Evolutionary conservation across 345 rosid species (phyloP).

Genomic region (Mangifera indica): DNA sequence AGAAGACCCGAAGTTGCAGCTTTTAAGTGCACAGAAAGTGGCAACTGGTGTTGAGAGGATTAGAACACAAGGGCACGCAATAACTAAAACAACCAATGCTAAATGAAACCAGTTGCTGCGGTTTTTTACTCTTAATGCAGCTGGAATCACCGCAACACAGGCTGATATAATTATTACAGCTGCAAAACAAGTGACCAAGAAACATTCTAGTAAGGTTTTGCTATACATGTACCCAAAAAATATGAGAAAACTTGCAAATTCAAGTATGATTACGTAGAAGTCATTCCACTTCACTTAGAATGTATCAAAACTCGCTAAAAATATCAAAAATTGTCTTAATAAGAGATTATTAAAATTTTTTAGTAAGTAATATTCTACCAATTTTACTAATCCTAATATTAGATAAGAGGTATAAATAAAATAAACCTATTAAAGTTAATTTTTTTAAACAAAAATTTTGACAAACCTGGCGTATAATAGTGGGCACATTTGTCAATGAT

Average conservation of each 20-base stretch:
- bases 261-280: no score
- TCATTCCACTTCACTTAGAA: no score
- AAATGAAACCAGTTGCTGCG: constrained; percentile 62
- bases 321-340: no score
- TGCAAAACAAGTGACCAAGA: constrained; percentile 35
- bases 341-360: no score
- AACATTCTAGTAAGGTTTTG: not conserved
- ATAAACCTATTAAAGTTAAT: no score
- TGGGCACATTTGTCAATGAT: constrained; percentile 66
- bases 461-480: constrained; percentile 86
- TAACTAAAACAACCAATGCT: constrained; percentile 82
- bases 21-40: constrained; percentile 77
- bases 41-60: constrained; percentile 92
- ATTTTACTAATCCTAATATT: no score
- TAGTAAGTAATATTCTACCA: no score
- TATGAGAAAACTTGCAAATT: no score
- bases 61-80: constrained; percentile 88
- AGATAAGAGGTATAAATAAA: no score
- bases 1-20: constrained; percentile 86
- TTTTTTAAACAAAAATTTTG: no score
- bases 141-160: constrained; percentile 55
- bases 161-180: constrained; percentile 57
- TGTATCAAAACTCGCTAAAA: no score
- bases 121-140: constrained; percentile 39
- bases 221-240: not conserved